Base-by-base conservation (phyloP, 805 yeast genomes). In the Lipomyces lipofer region DNA sequence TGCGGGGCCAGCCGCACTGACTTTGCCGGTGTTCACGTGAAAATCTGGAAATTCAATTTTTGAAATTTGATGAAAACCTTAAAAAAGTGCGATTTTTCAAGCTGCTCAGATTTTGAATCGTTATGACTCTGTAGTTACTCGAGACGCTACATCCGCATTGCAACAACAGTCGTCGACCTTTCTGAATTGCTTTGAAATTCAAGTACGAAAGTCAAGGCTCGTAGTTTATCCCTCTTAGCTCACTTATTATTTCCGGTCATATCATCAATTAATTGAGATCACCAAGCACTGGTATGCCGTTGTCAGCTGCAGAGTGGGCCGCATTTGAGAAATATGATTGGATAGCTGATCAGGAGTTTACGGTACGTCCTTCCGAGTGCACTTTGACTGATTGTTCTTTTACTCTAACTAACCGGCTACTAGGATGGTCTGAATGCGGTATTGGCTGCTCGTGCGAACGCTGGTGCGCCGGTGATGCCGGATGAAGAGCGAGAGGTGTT, bases 281-380 rank as follows among this genome's bases (percentile, higher is more conserved):
- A 15, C n/a, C 29, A 9, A n/a, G n/a, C n/a, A n/a, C n/a, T n/a
- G n/a, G n/a, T n/a, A 46, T 43, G 51, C 28, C 54, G 4, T 25
- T 51, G 17, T 36, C 52, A 4, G 50, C 42, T 27, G 44, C 35
- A 15, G 54, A 56, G 27, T 56, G 60, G 60, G 21, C 25, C 4
- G 42, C 28, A 35, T 56, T 56, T 39, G 58, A 56, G 35, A 24
- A 17, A 15, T 52, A 56, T 28, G 60, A 56, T 25, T 56, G 58
- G 58, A 35, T 40, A 5, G 6, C 47, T 17, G 60, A 56, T 43
- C 8, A 17, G 10, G 52, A 56, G 17, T 56, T 56, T 21, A 56
- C 51, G 5, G 60, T 55, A 22, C 25, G 58, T 45, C 8, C 22
- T 5, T 32, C 21, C 21, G 33, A 10, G 33, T 2, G 13, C 33